A percentile compares a stretch with the other conserved stretches of the same genome.
Conservation (phyloP, 441 rosid species). For the Populus hybrid region DNA sequence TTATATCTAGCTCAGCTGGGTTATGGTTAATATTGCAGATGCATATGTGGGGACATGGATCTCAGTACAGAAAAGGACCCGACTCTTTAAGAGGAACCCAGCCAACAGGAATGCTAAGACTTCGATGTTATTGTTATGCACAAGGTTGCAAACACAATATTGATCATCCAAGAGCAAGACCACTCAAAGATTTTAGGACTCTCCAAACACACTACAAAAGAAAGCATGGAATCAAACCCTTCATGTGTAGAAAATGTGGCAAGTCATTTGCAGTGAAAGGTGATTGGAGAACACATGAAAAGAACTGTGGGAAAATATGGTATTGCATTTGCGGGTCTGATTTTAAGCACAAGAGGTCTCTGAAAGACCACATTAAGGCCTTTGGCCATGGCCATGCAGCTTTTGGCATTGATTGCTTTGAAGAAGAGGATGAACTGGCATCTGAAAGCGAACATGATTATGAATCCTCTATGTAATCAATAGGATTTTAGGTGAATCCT, state of each 20-base stretch:
- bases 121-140: conserved; percentile 65
- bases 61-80: conserved; percentile 72
- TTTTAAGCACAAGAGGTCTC: conserved; percentile 66
- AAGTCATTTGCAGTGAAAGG: conserved; percentile 72
- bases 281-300: conserved; percentile 82
- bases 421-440: conserved; percentile 50
- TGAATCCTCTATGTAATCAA: conserved; percentile 20
- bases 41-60: conserved; percentile 88
- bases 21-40: conserved; percentile 30
- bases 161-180: conserved; percentile 62
- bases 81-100: conserved; percentile 61
- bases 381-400: conserved; percentile 61
- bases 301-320: conserved; percentile 71
- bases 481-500: background rate
- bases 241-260: conserved; percentile 59
- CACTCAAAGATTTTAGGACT: conserved; percentile 69
- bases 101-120: conserved; percentile 67
- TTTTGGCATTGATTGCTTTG: conserved; percentile 25
- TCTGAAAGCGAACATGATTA: conserved; percentile 48
- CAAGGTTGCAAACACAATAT: conserved; percentile 62
- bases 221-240: conserved; percentile 68
- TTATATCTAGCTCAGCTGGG: background rate
- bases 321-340: conserved; percentile 65
- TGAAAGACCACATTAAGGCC: conserved; percentile 60
- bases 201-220: conserved; percentile 79